Evolutionary conservation across 2,329 filamentous ascomycete genomes (phyloP), one percentile per base, ranked within the genome.

Genomic region (Thielaviopsis populi): DNA sequence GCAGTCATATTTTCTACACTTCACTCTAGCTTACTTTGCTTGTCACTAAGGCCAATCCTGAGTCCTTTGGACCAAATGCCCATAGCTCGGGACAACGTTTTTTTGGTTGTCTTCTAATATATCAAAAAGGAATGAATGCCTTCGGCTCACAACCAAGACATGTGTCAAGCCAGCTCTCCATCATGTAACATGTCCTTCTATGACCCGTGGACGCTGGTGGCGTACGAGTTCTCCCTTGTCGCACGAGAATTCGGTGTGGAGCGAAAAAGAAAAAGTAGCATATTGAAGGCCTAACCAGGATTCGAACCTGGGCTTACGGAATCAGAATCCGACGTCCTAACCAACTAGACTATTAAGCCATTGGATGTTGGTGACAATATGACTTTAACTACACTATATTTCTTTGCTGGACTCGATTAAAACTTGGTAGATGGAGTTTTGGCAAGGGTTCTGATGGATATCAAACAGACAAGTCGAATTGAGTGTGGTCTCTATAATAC

Each of bases 301-400:
- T 64, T 64, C 63, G 63, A 64, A 64, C 63, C 63, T 64, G 63
- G 63, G 58, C 58, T 60, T 60, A 60, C 58, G 58, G 58, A 60
- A 60, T 60, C 58, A 60, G 58, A 60, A 60, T 63, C 62, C 62
- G 62, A 63, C 62, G 62, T 63, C 62, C 62, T 63, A 64, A 64
- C 63, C 58, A 64, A 64, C 63, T 64, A 64, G 63, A 64, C 63
- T 64, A 64, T 64, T 64, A 54, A 30, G 56, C 63, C 63, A 15
- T 42, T 41, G 3, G 27, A 40, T 43, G 27, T 37, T 56, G 42
- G 4, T n/a, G n/a, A n/a, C n/a, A n/a, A n/a, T n/a, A n/a, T n/a
- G n/a, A n/a, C n/a, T n/a, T n/a, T n/a, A n/a, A n/a, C n/a, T n/a
- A n/a, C n/a, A n/a, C n/a, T n/a, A n/a, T n/a, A n/a, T n/a, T n/a